These are phyloP conservation scores for Lactarius psammicola DNA, from an alignment of 768 basidiomycete genomes.

Conservation along the genomic window DNA sequence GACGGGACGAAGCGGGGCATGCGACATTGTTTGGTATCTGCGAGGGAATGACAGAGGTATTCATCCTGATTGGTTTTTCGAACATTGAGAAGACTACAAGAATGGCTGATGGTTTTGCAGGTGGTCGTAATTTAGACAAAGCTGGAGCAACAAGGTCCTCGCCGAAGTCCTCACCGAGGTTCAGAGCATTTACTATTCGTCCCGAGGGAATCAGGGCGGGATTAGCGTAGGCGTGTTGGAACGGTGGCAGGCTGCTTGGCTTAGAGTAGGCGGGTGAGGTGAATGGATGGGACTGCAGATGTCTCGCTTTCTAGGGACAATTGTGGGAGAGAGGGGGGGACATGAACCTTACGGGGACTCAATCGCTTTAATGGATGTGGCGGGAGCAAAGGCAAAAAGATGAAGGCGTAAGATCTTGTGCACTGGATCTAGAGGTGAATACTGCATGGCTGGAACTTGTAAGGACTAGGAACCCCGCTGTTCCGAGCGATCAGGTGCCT, in stretches of 20 bases:
- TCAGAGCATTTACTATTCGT: background rate
- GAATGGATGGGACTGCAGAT: background rate
- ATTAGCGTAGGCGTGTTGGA: background rate
- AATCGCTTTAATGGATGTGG: conserved; percentile 20
- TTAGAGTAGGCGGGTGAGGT: background rate
- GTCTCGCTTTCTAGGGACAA: conserved; percentile 6
- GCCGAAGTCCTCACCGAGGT: background rate
- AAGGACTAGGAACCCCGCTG: conserved; percentile 15
- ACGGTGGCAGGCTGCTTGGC: background rate
- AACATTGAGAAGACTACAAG: conserved; percentile 1
- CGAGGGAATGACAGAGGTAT: background rate
- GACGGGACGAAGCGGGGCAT: conserved; percentile 45
- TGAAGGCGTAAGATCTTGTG: conserved; percentile 16
- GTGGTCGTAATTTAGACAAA: background rate
- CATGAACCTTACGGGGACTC: conserved; percentile 5
- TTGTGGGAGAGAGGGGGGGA: conserved; percentile 5
- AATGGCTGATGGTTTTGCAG: background rate
- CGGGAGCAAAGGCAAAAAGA: conserved; percentile 22
- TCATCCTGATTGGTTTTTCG: conserved; percentile 3
- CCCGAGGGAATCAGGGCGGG: background rate
- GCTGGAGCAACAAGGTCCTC: background rate
- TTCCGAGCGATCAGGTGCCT: conserved; percentile 26
- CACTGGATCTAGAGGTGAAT: conserved; percentile 19
- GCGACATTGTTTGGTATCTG: conserved; percentile 11
- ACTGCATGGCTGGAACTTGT: conserved; percentile 7